These are phyloP conservation scores for Candida ipomoeae DNA, from an alignment of 805 yeast species.

Conservation along the genomic window DNA sequence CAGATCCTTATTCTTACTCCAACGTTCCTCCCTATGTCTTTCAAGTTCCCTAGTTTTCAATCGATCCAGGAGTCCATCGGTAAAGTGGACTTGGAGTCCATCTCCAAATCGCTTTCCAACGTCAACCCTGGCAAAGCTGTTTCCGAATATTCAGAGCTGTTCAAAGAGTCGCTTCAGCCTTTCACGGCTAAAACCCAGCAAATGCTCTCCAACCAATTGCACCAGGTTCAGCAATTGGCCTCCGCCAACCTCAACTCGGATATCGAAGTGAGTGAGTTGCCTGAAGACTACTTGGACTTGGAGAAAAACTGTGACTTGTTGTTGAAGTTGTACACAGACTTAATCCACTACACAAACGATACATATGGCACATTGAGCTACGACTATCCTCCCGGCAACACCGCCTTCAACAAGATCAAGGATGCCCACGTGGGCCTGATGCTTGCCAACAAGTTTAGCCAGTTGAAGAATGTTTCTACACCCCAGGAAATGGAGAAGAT, in stretches of 20 bases:
- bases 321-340: slow-evolving; percentile 53
- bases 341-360: slow-evolving; percentile 38
- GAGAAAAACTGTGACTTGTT: slow-evolving; percentile 66
- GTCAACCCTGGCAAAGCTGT: slow-evolving; percentile 40
- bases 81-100: slow-evolving; percentile 32
- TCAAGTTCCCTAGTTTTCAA: slow-evolving; percentile 37
- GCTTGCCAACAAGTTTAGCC: slow-evolving; percentile 51
- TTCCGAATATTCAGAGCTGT: slow-evolving; percentile 35
- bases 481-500: slow-evolving; percentile 65
- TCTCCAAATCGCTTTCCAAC: slow-evolving; percentile 34
- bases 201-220: slow-evolving; percentile 58
- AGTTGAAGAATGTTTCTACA: slow-evolving; percentile 58
- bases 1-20: neutral
- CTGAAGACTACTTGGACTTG: slow-evolving; percentile 64
- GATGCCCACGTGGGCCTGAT: slow-evolving; percentile 65
- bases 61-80: slow-evolving; percentile 41
- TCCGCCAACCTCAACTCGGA: slow-evolving; percentile 28
- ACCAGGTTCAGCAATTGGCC: slow-evolving; percentile 44
- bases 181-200: slow-evolving; percentile 57
- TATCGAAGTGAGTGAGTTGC: slow-evolving; percentile 67
- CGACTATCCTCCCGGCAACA: slow-evolving; percentile 71
- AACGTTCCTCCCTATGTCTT: slow-evolving; percentile 26
- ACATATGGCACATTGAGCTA: slow-evolving; percentile 73
- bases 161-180: slow-evolving; percentile 46
- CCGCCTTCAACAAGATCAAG: slow-evolving; percentile 47